Percentiles rank a stretch among this genome's conserved stretches.
phyloP scores from a whole-genome alignment of 805 yeast genomes.

The Clavispora vitiphila region DNA sequence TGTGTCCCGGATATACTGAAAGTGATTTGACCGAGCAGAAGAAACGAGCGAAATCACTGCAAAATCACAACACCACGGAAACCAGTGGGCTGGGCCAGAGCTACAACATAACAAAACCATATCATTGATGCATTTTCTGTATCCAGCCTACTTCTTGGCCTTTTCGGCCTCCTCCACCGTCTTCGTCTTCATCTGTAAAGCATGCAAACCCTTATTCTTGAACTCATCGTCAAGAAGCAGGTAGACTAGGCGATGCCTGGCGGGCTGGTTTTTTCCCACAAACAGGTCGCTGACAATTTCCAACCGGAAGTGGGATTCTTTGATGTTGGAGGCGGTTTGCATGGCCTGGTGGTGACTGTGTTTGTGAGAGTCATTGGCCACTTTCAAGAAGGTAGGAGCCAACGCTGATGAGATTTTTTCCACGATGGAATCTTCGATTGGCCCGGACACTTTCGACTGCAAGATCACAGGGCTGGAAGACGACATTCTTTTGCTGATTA shows the following conservation, averaged over 20 bases:
- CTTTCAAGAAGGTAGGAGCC: conserved; percentile 43
- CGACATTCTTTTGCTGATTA: conserved; percentile 6
- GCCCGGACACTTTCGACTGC: conserved; percentile 28
- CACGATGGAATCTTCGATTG: conserved; percentile 47
- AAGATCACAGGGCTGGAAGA: conserved; percentile 2
- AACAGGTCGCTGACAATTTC: conserved; percentile 69
- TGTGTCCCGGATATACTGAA: too few relatives aligned
- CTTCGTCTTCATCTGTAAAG: conserved; percentile 78
- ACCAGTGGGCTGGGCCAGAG: too few relatives aligned
- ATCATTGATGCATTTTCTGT: too few relatives aligned
- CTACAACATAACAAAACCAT: too few relatives aligned
- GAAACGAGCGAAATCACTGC: too few relatives aligned
- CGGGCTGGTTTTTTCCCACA: conserved; percentile 58
- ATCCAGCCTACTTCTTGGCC: conserved; percentile 4
- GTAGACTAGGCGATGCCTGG: conserved; percentile 76
- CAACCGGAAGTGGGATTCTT: conserved; percentile 80
- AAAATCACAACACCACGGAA: too few relatives aligned
- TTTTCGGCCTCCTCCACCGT: conserved; percentile 50
- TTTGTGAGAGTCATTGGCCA: conserved; percentile 78
- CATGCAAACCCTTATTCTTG: conserved; percentile 71
- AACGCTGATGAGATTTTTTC: conserved; percentile 38
- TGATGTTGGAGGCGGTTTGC: conserved; percentile 62
- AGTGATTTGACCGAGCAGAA: too few relatives aligned
- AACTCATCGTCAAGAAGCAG: conserved; percentile 67
- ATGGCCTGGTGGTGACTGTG: conserved; percentile 86